These are phyloP conservation scores for Starmerella sirachaensis DNA, from an alignment of 805 yeast genomes.

Conservation along the genomic window DNA sequence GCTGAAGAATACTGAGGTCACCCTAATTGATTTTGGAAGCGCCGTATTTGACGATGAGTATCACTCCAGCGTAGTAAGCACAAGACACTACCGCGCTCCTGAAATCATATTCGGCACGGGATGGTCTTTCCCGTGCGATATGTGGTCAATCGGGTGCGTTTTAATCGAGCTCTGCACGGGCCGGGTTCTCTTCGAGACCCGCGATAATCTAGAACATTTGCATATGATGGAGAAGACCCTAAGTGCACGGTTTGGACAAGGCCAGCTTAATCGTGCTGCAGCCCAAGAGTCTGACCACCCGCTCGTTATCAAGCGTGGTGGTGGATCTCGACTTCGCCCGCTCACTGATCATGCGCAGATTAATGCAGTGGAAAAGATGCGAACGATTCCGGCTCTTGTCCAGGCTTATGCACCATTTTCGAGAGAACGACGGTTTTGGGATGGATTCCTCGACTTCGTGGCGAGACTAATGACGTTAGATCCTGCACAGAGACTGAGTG, in stretches of 20 bases:
- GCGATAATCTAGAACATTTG: constrained; percentile 85
- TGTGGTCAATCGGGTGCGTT: constrained; percentile 95
- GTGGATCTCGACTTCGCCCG: constrained; percentile 7
- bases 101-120: constrained; percentile 90
- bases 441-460: constrained; percentile 59
- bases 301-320: no score
- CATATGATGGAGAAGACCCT: constrained; percentile 85
- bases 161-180: constrained; percentile 86
- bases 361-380: constrained; percentile 14
- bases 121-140: constrained; percentile 93
- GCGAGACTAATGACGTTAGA: constrained; percentile 56
- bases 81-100: constrained; percentile 95
- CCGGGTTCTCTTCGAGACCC: constrained; percentile 87
- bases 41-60: constrained; percentile 90
- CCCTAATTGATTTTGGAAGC: constrained; percentile 92
- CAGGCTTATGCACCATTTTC: constrained; percentile 11
- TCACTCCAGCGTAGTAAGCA: constrained; percentile 83
- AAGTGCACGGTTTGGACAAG: constrained; percentile 34
- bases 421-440: constrained; percentile 63
- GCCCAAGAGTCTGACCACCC: constrained; percentile 16
- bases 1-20: constrained; percentile 66
- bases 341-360: constrained; percentile 10
- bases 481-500: constrained; percentile 60
- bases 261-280: constrained; percentile 22
- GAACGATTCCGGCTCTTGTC: constrained; percentile 16